phyloP scores from a whole-genome alignment of 306 rosid species.

The Dalbergia cochinchinensis region DNA sequence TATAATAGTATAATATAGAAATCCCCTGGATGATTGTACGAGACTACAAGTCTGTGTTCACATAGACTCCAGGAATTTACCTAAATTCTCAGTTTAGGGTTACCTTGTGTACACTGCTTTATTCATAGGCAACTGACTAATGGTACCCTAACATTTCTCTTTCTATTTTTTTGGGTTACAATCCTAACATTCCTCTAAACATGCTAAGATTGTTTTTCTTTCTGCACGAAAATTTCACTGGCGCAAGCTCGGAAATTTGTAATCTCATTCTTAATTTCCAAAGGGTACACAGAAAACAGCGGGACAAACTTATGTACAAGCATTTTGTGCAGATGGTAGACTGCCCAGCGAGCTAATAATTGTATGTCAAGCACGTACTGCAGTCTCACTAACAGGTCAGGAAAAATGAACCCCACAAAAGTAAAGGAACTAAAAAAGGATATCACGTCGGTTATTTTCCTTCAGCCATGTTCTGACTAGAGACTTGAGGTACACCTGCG shows the following conservation, averaged over 20 bases:
- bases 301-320: conserved; percentile 42
- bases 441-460: conserved; percentile 35
- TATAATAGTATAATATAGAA: too few relatives aligned
- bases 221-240: not conserved
- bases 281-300: not conserved
- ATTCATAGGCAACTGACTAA: too few relatives aligned
- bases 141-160: too few relatives aligned
- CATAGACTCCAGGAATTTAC: too few relatives aligned
- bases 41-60: too few relatives aligned
- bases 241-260: not conserved
- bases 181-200: not conserved
- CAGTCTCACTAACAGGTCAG: conserved; percentile 30
- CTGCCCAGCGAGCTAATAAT: conserved; percentile 29
- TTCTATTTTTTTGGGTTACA: too few relatives aligned
- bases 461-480: conserved; percentile 50
- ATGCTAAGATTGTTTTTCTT: not conserved
- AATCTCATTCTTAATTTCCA: conserved; percentile 15
- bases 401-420: conserved; percentile 35
- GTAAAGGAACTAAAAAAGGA: not conserved
- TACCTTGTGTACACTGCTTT: too few relatives aligned
- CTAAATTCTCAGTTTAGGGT: too few relatives aligned
- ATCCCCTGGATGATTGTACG: too few relatives aligned
- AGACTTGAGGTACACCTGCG: conserved; percentile 44
- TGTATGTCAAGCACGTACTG: not conserved
- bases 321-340: conserved; percentile 34